A percentile compares a stretch with the other conserved stretches of the same genome.
phyloP scores from a whole-genome alignment of 208 protist species.

The Trichomonas vaginalis region DNA sequence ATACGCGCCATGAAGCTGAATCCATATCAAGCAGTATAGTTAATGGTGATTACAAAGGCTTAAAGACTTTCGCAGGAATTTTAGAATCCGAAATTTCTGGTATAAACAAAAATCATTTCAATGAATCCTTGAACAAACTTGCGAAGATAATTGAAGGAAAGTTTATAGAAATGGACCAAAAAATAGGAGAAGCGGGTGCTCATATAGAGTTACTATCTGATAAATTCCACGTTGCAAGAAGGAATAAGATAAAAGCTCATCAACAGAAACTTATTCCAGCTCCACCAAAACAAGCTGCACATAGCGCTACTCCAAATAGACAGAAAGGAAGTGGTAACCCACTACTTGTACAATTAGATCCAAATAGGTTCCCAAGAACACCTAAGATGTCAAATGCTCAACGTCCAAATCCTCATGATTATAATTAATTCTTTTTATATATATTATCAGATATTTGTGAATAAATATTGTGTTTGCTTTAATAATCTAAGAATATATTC shows the following conservation, averaged over 20 bases:
- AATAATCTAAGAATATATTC: too few relatives aligned
- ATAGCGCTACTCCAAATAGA: not conserved
- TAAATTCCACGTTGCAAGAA: not conserved
- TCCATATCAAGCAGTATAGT: not conserved
- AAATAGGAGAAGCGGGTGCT: not conserved
- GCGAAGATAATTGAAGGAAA: not conserved
- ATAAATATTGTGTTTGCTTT: too few relatives aligned
- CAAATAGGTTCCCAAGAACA: not conserved
- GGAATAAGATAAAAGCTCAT: too few relatives aligned
- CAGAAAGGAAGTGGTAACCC: not conserved
- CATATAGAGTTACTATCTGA: not conserved
- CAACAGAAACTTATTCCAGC: too few relatives aligned
- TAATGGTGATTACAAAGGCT: not conserved
- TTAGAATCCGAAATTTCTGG: not conserved
- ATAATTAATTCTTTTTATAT: not conserved
- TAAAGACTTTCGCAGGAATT: not conserved
- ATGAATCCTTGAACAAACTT: not conserved
- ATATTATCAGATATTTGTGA: too few relatives aligned
- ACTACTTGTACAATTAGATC: not conserved
- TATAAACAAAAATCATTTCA: not conserved
- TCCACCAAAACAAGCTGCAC: not conserved
- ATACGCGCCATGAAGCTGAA: not conserved
- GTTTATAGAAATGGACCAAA: not conserved
- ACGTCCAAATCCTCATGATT: not conserved
- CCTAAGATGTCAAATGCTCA: not conserved